Evolutionary conservation across 257 asterid genomes (phyloP), one percentile per base, ranked within the genome.

Genomic region (Henckelia pumila): DNA sequence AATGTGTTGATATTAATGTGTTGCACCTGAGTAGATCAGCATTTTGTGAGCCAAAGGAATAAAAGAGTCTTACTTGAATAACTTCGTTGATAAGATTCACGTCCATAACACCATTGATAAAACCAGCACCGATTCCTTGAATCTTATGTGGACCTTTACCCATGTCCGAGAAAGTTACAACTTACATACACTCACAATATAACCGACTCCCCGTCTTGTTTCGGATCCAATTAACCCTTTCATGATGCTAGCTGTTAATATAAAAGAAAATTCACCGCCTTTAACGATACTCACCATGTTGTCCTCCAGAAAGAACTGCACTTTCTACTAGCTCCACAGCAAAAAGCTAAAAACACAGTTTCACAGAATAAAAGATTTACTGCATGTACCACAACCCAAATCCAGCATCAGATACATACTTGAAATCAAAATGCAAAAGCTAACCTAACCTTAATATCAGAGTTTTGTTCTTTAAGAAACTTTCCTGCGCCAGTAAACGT

Each of bases 91-190:
- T 75, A 70, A 92, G 81, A 63, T 71, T 61, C 37, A 81, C 88
- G n/a, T 92, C 92, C 79, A 89, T 74, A 70, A 92, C 96, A 55
- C 84, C 97, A 50, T 96, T 97, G 73, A 92, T 61, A 63, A 92
- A 89, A 72, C 98, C 98, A 25, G 98, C 98, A 70, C 98, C 98
- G 60, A 92, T 86, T 72, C 98, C 98, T 84, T 92, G 98, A 78
- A 92, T 92, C 83, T 92, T 89, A 80, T 92, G 98, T 1, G 95
- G 94, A 63, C 98, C 98, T 91, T 75, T 59, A 73, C 68, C n/a
- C 74, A 82, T 49, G 47, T 71, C n/a, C 37, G 9, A 40, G 9
- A 40, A 11, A 2, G 13, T 40, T 40, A n/a, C n/a, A n/a, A n/a
- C n/a, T n/a, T n/a, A 40, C 8, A 32, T 0, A 32, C 50, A 2